A percentile compares a stretch with the other conserved stretches of the same genome.
phyloP scores from a whole-genome alignment of 2,329 filamentous ascomycete species.

The Aureobasidium mangrovei region DNA sequence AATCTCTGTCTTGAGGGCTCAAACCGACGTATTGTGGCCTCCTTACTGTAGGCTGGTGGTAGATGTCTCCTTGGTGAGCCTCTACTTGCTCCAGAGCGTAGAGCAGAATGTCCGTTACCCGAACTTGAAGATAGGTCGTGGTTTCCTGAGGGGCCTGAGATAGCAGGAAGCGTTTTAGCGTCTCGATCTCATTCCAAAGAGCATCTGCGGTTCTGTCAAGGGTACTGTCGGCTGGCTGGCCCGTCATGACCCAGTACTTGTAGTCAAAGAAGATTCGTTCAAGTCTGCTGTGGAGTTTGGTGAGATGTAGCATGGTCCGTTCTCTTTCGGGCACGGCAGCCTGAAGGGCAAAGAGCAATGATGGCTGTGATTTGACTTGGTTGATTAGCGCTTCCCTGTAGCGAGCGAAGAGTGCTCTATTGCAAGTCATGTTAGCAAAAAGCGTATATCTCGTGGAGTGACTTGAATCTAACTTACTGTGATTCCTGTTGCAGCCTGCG shows the following conservation, averaged over 20 bases:
- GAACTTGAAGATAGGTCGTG: neutral
- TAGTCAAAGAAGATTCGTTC: conserved; percentile 4
- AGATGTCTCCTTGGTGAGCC: neutral
- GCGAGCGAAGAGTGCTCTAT: conserved; percentile 2
- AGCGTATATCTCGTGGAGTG: neutral
- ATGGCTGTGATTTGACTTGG: conserved; percentile 1
- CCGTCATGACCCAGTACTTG: neutral
- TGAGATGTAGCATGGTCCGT: neutral
- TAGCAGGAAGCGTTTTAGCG: neutral
- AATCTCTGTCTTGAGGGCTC: neutral
- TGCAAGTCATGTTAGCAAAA: neutral
- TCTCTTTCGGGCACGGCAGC: neutral
- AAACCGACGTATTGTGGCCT: conserved; percentile 5
- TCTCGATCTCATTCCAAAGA: neutral
- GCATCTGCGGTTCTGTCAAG: neutral
- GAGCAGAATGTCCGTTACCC: neutral
- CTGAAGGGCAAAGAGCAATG: neutral
- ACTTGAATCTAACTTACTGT: neutral
- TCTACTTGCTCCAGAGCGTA: conserved; percentile 1
- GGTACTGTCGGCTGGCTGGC: neutral
- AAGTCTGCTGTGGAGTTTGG: conserved; percentile 3
- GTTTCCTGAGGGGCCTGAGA: neutral
- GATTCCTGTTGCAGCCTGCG: conserved; percentile 1
- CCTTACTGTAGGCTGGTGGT: neutral
- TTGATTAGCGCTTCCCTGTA: conserved; percentile 1